A percentile compares a stretch with the other conserved stretches of the same genome.
phyloP scores from a whole-genome alignment of 164 flowering plant species.

The Pachysandra terminalis region DNA sequence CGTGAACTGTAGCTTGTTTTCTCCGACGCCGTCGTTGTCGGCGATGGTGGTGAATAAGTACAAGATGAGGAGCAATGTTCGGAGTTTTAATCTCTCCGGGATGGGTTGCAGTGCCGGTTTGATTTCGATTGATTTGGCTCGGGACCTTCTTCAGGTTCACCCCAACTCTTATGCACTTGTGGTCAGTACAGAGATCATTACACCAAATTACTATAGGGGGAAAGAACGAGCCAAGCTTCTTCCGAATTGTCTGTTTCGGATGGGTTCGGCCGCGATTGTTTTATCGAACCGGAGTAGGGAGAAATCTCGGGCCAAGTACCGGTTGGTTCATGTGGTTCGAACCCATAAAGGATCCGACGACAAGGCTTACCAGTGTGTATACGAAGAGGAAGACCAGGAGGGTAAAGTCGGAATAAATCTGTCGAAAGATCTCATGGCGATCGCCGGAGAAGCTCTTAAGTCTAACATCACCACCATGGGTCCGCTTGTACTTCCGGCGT shows the following conservation, averaged over 20 bases:
- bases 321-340: constrained; percentile 48
- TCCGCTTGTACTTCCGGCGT: constrained; percentile 57
- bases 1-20: constrained; percentile 51
- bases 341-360: constrained; percentile 61
- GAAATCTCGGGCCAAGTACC: constrained; percentile 40
- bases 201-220: constrained; percentile 53
- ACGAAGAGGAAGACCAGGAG: constrained; percentile 46
- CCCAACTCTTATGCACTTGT: constrained; percentile 54
- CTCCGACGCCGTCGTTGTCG: constrained; percentile 55
- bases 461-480: constrained; percentile 60
- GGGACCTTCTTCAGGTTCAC: constrained; percentile 51
- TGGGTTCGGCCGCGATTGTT: constrained; percentile 61
- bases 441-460: constrained; percentile 65
- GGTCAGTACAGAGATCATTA: constrained; percentile 56
- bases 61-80: constrained; percentile 57
- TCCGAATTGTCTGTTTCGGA: constrained; percentile 59
- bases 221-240: constrained; percentile 52
- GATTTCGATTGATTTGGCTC: constrained; percentile 55
- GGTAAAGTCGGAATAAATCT: constrained; percentile 49
- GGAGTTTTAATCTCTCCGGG: constrained; percentile 59
- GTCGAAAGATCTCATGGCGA: constrained; percentile 56
- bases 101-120: constrained; percentile 74
- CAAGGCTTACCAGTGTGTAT: constrained; percentile 48
- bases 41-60: constrained; percentile 66
- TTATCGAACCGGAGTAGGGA: constrained; percentile 42